These are phyloP conservation scores for Neurospora sp. DNA, from an alignment of 495 filamentous ascomycete genomes.

Conservation along the genomic window DNA sequence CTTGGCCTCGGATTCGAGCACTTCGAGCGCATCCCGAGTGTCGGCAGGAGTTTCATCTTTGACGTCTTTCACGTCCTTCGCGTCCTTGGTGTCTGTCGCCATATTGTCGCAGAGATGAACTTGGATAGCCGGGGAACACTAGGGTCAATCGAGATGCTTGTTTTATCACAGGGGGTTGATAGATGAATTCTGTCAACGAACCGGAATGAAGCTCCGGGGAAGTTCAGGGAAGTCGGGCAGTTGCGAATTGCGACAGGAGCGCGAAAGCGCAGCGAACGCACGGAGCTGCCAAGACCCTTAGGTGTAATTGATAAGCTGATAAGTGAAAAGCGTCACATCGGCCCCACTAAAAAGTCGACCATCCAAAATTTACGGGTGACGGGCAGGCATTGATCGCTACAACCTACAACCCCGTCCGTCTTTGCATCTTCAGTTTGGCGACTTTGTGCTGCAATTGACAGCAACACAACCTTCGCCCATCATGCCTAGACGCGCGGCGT, in stretches of 20 bases:
- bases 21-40: conserved; percentile 59
- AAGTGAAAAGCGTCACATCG: conserved; percentile 12
- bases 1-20: conserved; percentile 75
- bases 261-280: not conserved
- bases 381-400: not conserved
- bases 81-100: conserved; percentile 3
- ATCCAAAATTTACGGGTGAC: not conserved
- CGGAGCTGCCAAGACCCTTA: not conserved
- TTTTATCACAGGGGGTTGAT: not conserved
- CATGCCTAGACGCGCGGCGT: conserved; percentile 48
- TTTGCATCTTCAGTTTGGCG: not conserved
- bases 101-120: not conserved
- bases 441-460: not conserved
- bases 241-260: not conserved
- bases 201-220: not conserved
- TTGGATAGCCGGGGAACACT: not conserved
- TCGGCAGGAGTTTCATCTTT: conserved; percentile 21
- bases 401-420: not conserved
- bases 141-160: not conserved
- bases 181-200: not conserved
- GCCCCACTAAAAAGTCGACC: conserved; percentile 16
- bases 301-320: conserved; percentile 2
- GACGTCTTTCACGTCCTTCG: not conserved
- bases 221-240: not conserved
- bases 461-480: not conserved